Evolutionary conservation across 768 basidiomycete genomes (phyloP).

Genomic region (Mycena chlorophos): DNA sequence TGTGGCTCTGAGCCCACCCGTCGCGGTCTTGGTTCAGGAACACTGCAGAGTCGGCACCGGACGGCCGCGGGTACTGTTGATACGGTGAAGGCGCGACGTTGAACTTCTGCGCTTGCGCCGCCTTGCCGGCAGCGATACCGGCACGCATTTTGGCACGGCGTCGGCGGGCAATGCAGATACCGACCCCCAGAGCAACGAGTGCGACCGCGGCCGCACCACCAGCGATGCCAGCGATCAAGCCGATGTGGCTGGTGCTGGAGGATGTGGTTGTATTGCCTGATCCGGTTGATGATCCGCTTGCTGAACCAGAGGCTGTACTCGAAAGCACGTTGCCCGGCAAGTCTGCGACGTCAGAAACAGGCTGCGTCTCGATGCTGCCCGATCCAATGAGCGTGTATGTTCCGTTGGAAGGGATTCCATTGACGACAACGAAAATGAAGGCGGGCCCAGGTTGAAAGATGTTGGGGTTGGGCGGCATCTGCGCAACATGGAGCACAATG

Average conservation of each 20-base stretch:
- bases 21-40: constrained; percentile 1
- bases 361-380: constrained; percentile 73
- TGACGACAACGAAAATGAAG: constrained; percentile 77
- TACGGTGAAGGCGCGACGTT: constrained; percentile 1
- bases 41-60: constrained; percentile 4
- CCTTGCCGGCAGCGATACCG: constrained; percentile 2
- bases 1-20: not conserved
- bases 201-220: constrained; percentile 14
- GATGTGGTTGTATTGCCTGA: not conserved
- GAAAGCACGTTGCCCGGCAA: constrained; percentile 56
- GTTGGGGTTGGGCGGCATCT: constrained; percentile 81
- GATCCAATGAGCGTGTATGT: constrained; percentile 75
- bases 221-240: constrained; percentile 14
- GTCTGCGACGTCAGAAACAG: constrained; percentile 40
- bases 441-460: constrained; percentile 89
- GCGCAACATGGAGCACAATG: constrained; percentile 75
- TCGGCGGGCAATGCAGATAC: constrained; percentile 14
- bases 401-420: constrained; percentile 83
- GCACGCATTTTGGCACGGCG: constrained; percentile 15
- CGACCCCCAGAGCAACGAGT: constrained; percentile 10
- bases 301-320: constrained; percentile 42
- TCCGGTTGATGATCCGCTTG: constrained; percentile 36
- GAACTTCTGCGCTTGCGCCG: not conserved
- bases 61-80: not conserved
- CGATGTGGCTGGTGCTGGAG: constrained; percentile 6